A percentile compares a stretch with the other conserved stretches of the same genome.
Evolutionary conservation across 106 monocot species (phyloP).

Genomic region (Dactylorhiza incarnata): DNA sequence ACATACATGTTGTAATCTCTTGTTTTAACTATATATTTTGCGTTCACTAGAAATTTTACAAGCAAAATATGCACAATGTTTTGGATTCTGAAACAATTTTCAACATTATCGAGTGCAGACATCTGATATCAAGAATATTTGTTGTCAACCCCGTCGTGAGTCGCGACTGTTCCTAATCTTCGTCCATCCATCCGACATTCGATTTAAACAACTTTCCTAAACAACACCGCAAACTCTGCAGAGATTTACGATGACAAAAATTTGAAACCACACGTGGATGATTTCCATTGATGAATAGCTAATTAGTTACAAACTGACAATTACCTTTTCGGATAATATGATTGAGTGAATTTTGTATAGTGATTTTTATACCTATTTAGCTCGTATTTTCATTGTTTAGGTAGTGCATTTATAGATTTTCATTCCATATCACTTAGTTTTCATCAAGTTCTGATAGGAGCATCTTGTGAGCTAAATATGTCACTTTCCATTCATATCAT

Average conservation of each 20-base stretch:
- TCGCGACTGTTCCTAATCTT: neutral
- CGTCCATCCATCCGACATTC: neutral
- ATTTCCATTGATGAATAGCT: too few species aligned
- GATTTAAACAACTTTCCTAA: neutral
- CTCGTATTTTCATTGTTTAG: too few species aligned
- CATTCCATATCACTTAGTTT: too few species aligned
- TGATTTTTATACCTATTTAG: too few species aligned
- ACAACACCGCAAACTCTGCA: neutral
- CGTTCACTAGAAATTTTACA: neutral
- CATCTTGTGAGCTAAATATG: too few species aligned
- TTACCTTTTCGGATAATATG: too few species aligned
- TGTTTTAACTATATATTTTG: neutral
- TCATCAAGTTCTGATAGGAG: too few species aligned
- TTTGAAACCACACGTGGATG: conserved; percentile 10
- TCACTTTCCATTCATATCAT: too few species aligned
- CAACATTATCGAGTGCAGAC: conserved; percentile 35
- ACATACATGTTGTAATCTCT: neutral
- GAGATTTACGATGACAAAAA: conserved; percentile 17
- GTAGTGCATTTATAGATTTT: too few species aligned
- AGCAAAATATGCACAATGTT: neutral
- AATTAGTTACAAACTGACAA: too few species aligned
- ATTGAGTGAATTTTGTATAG: too few species aligned
- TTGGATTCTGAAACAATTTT: neutral
- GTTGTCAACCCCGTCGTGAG: conserved; percentile 69
- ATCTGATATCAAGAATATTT: conserved; percentile 73